Base-by-base conservation (phyloP, 1,284 basidiomycete species). In the Apiotrichum montevideense region DNA sequence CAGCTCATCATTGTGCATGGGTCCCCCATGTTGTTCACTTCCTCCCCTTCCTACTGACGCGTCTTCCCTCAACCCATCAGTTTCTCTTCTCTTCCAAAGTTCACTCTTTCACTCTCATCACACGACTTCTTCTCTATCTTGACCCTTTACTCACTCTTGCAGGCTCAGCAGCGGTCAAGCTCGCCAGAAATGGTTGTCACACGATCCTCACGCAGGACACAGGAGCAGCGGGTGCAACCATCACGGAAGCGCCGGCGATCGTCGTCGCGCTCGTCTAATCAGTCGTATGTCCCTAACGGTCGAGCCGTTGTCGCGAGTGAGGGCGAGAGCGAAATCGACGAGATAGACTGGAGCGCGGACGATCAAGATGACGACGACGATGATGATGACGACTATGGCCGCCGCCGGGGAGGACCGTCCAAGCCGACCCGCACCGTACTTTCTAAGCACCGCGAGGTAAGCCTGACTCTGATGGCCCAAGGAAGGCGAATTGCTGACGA, bases 271-370 rank as follows among this genome's bases (percentile, higher is more conserved):
- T 37, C 41, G 39, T 50, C 49, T 3, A 42, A 50, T 35, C 10
- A 21, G 39, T 50, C 49, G 3, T 41, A 42, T 35, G 14, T 8
- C 10, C 49, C 49, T 10, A 8, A 40, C 34, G 46, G 4, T 21
- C 37, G 37, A 8, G 37, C 10, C 11, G 34, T 8, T 3, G 46
- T n/a, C 6, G 8, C 2, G 44, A 48, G 48, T 15, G 59, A 64
- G 34, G 63, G 54, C 35, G 63, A 62, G 50, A 52, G 51, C 9
- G 56, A 64, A 33, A 14, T 59, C 7, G 58, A 62, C 41, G 46
- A 46, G 4, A 8, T 46, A 11, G 6, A 29, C 2, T 49, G 47
- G 47, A 40, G 47, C 21, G 29, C 29, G 29, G 29, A 29, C 29
- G 29, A 29, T 29, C 29, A 29, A 29, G 29, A 29, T 3, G 29